Evolutionary conservation across 768 basidiomycete genomes (phyloP), one percentile per base, ranked within the genome.

Genomic region (Macrolepiota fuliginosa): DNA sequence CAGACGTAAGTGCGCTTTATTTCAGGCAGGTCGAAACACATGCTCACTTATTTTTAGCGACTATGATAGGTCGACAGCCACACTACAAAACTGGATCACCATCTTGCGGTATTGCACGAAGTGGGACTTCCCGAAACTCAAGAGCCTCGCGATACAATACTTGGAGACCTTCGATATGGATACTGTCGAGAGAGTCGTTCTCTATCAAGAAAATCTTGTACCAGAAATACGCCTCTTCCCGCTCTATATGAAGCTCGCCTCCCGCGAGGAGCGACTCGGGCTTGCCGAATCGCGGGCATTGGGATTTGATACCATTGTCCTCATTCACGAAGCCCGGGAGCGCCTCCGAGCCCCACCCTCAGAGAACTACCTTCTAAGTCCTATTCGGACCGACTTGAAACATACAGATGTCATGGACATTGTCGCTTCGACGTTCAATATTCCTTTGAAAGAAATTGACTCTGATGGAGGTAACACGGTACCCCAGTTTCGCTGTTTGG

Each of bases 281-380:
- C 71, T 82, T 1, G 77, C 76, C 7, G 91, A 91, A 60, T 85
- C 82, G 36, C 69, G 73, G 1, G 71, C 73, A 37, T 74, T 92
- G 22, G 85, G 86, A 65, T 47, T 85, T 67, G 81, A 86, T 39
- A 85, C 84, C 0, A 74, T 83, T 0, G 69, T 88, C 1, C 76
- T 70, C 45, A 73, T 90, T n/a, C 83, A 83, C 0, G 69, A 72
- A 2, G 84, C 83, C 2, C 78, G 88, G 1, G 89, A 90, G 62
- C 72, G 71, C 54, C 76, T 76, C 37, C 71, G 79, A 9, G 73
- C 80, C n/a, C 59, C 25, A 11, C 4, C 36, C 35, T 35, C n/a
- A 17, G 36, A 36, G 5, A 19, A 49, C 35, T n/a, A n/a, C n/a
- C n/a, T n/a, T 32, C 46, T 50, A 12, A 58, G 56, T 27, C 56